Evolutionary conservation across 257 asterid species (phyloP), one percentile per base, ranked within the genome.

Genomic region (Nyctanthes arbortristis): DNA sequence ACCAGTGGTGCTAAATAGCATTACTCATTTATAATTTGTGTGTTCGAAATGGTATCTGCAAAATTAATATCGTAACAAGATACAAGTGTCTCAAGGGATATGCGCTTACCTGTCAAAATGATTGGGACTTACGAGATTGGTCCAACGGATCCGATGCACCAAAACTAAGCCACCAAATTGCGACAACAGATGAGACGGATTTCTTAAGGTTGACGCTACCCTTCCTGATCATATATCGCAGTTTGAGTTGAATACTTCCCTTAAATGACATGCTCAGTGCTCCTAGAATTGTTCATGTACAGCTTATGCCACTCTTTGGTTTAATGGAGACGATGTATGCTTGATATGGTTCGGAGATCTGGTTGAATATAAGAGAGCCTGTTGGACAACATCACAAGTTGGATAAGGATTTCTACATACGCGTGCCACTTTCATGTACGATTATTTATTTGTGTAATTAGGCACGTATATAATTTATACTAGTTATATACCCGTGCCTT

Each of bases 61-160:
- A 32, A 0, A 33, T 59, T 16, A 71, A 33, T 29, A 40, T 10
- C 16, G 55, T 34, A 13, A 13, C 12, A 2, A 40, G 9, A 24
- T 80, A 80, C 11, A 35, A 62, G 71, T 80, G 85, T 47, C 45
- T 80, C 0, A 49, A 34, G 35, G 81, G 81, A 4, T 80, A 65
- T 28, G 7, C 47, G 12, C 73, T 82, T 1, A 43, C 2, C 7
- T 20, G 1, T 0, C 69, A 4, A 3, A 20, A n/a, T 0, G 82
- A 66, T 0, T 80, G 81, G 84, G 77, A 61, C 16, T 32, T 39
- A 36, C 71, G 65, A 22, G 79, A 73, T 69, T 80, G 81, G 77
- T 60, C 69, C 0, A 33, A 66, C n/a, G 79, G 84, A 12, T 80
- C n/a, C n/a, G n/a, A n/a, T n/a, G 84, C 49, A 18, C 13, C 30